Base-by-base conservation (phyloP, 2,329 filamentous ascomycete genomes). In the Pyrenophora seminiperda region DNA sequence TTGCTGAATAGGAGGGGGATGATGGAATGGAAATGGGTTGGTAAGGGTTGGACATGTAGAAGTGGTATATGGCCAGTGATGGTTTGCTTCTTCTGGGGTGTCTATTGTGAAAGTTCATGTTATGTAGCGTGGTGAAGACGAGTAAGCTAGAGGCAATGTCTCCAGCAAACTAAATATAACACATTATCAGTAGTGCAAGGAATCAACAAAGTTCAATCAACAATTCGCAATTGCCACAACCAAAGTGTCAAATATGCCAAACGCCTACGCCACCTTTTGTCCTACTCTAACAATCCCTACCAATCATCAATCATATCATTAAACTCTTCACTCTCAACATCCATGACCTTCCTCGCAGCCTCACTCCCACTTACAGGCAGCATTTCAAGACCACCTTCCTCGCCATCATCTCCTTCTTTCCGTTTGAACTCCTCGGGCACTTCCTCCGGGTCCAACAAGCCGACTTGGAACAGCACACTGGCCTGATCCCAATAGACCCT, bases 401-500 rank as follows among this genome's bases (percentile, higher is more conserved):
- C 30, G 76, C 73, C 38, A 3, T 46, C 47, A n/a, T 40, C 41
- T 3, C 32, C 18, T 5, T 24, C 40, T 18, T 41, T 47, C 18
- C 27, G 22, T 27, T 51, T 51, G 15, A 51, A 51, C 7, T 73
- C 67, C 31, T 76, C 68, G 0, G 81, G 79, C 15, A 84, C 74
- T 49, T 82, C 81, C n/a, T 73, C 70, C 2, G 81, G 77, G 68
- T 84, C 81, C 41, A 85, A 50, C 50, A 85, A 59, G 0, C 83
- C 83, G 0, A 83, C 73, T 62, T 85, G 83, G 36, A 84, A 79
- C 11, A 86, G 65, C 6, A 85, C 82, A 39, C 76, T 80, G 7
- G 83, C 83, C 59, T 86, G 83, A 58, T 85, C 83, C 83, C 83
- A 86, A 62, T 85, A 85, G 3, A 84, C 69, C 42, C 83, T 77